Evolutionary conservation across 2,329 filamentous ascomycete genomes (phyloP).

Genomic region (Neofusicoccum parvum): DNA sequence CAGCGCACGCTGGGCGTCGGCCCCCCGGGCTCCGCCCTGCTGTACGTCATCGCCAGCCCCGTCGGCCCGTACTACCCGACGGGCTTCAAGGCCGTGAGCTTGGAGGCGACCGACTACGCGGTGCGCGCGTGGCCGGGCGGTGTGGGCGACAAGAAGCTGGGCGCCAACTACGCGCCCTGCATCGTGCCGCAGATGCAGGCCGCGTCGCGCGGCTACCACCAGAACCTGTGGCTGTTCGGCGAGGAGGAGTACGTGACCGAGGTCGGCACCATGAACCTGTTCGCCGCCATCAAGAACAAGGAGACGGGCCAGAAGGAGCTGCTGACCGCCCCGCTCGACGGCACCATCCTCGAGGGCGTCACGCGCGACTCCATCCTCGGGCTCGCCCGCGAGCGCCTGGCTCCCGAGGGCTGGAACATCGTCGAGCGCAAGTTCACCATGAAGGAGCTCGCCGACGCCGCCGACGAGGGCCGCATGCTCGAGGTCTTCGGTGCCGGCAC

Average conservation of each 20-base stretch:
- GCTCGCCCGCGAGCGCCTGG: constrained; percentile 81
- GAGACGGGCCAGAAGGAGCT: constrained; percentile 89
- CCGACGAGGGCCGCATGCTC: constrained; percentile 79
- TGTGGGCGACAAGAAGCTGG: constrained; percentile 97
- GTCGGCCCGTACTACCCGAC: constrained; percentile 98
- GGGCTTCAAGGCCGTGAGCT: constrained; percentile 93
- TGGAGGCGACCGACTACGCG: constrained; percentile 95
- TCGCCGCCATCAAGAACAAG: constrained; percentile 81
- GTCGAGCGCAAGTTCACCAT: constrained; percentile 92
- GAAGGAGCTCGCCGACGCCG: constrained; percentile 78
- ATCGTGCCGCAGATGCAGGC: constrained; percentile 95
- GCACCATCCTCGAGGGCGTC: constrained; percentile 93
- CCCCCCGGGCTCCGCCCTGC: constrained; percentile 85
- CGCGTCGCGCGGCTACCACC: constrained; percentile 88
- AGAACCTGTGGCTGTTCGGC: constrained; percentile 97
- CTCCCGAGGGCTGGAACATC: constrained; percentile 84
- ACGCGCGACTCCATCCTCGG: constrained; percentile 88
- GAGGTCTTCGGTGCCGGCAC: constrained; percentile 95
- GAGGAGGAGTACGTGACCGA: constrained; percentile 95
- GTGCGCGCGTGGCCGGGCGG: constrained; percentile 97
- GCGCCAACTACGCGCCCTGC: constrained; percentile 98
- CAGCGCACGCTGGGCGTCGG: constrained; percentile 92
- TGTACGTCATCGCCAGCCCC: constrained; percentile 94
- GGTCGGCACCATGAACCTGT: constrained; percentile 99
- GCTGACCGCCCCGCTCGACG: constrained; percentile 91